phyloP scores from a whole-genome alignment of 495 filamentous ascomycete species.

The Hyaloscypha hepaticicola region DNA sequence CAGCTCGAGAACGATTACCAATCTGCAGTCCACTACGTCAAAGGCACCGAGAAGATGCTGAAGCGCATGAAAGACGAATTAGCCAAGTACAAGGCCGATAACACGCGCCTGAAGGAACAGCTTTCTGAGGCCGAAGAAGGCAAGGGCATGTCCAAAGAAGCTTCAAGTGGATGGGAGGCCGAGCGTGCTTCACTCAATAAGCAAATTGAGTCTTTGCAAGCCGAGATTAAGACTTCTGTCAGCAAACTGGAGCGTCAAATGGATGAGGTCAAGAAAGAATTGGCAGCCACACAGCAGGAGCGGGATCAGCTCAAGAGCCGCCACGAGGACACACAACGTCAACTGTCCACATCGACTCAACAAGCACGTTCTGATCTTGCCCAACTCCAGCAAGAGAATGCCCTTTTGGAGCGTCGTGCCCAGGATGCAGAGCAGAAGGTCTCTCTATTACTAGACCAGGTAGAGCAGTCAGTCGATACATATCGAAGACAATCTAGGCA shows the following conservation, averaged over 20 bases:
- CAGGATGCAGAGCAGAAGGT: conserved; percentile 91
- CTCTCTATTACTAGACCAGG: conserved; percentile 86
- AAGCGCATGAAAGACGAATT: conserved; percentile 98
- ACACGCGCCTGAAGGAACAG: conserved; percentile 77
- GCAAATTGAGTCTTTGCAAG: conserved; percentile 65
- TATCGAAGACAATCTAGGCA: conserved; percentile 78
- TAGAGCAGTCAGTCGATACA: conserved; percentile 89
- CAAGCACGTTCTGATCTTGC: conserved; percentile 69
- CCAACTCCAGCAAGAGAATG: conserved; percentile 78
- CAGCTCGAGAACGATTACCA: conserved; percentile 96
- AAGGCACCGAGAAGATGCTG: conserved; percentile 98
- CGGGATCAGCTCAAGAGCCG: conserved; percentile 60
- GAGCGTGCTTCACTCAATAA: conserved; percentile 68
- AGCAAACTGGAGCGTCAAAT: conserved; percentile 71
- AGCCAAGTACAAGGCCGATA: conserved; percentile 80
- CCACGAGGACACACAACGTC: conserved; percentile 56
- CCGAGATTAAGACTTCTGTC: conserved; percentile 62
- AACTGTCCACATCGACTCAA: conserved; percentile 54
- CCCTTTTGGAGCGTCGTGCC: conserved; percentile 73
- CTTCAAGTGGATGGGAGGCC: conserved; percentile 67
- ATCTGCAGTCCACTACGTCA: conserved; percentile 99
- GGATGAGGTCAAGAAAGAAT: conserved; percentile 60
- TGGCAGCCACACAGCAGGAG: conserved; percentile 62
- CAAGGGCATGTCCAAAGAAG: conserved; percentile 38
- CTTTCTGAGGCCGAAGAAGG: conserved; percentile 59